A percentile compares a stretch with the other conserved stretches of the same genome.
phyloP scores from a whole-genome alignment of 75 land plant species.

The Chamaecyparis obtusa region DNA sequence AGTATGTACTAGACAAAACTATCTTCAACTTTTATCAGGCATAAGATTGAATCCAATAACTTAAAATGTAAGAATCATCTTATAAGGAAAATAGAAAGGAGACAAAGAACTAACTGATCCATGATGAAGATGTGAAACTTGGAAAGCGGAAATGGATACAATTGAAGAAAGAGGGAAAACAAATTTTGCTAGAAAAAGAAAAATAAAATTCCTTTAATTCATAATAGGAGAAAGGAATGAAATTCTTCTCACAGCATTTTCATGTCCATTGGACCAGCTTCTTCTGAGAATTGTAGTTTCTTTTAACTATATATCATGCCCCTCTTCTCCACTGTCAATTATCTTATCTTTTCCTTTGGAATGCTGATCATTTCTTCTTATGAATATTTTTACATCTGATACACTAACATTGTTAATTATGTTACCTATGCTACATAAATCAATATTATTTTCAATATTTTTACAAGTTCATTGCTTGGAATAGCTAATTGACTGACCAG shows the following conservation, averaged over 20 bases:
- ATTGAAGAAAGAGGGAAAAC: background rate
- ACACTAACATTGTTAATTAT: background rate
- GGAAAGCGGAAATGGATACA: background rate
- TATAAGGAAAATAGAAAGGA: background rate
- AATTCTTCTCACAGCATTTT: background rate
- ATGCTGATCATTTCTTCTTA: background rate
- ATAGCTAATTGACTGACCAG: too few relatives aligned
- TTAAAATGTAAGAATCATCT: background rate
- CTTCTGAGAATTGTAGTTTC: background rate
- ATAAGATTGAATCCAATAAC: too few relatives aligned
- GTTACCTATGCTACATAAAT: background rate
- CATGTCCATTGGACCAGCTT: conserved; percentile 1
- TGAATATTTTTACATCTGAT: background rate
- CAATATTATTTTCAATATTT: too few relatives aligned
- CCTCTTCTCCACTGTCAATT: background rate
- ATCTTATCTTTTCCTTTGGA: background rate
- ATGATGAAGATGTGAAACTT: background rate
- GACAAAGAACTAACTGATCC: background rate
- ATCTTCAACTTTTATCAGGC: too few relatives aligned
- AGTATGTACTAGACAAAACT: too few relatives aligned
- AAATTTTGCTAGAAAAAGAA: background rate
- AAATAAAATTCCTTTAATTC: background rate
- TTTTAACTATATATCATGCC: background rate
- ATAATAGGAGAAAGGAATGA: background rate
- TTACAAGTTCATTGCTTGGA: too few relatives aligned